Conservation (phyloP, 352 stramenopile genomes). For the Phytophthora boehmeriae region DNA sequence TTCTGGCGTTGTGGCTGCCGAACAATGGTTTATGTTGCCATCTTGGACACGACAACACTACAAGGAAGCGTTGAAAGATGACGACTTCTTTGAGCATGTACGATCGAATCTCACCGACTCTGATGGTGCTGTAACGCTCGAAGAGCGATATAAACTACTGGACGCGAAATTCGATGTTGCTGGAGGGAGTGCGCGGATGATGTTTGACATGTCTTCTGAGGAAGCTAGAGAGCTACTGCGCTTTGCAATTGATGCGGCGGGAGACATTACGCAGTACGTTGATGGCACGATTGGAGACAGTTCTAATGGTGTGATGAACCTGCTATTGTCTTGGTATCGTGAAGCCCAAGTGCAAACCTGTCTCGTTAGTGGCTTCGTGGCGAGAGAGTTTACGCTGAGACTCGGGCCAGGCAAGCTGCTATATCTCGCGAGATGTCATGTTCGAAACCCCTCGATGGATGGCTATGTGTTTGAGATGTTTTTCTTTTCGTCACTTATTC, state of each 20-base stretch:
- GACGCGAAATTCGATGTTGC: slow-evolving; percentile 12
- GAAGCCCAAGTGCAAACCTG: not conserved
- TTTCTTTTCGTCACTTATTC: slow-evolving; percentile 3
- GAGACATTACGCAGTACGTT: slow-evolving; percentile 2
- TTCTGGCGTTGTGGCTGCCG: too few species aligned
- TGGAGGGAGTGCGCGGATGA: slow-evolving; percentile 11
- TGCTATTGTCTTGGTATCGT: slow-evolving; percentile 19
- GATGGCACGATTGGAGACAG: not conserved
- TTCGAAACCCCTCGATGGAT: slow-evolving; percentile 1
- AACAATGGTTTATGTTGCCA: slow-evolving; percentile 8
- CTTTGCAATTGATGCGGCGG: slow-evolving; percentile 1
- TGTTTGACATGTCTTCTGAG: slow-evolving; percentile 4
- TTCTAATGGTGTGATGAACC: slow-evolving; percentile 3
- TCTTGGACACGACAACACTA: slow-evolving; percentile 15
- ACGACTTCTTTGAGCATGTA: slow-evolving; percentile 6
- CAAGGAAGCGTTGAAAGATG: slow-evolving; percentile 6
- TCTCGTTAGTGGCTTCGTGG: not conserved
- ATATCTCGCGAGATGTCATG: not conserved
- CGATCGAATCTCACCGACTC: slow-evolving; percentile 13
- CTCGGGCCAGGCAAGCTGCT: not conserved
- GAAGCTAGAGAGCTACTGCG: not conserved
- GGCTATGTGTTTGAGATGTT: slow-evolving; percentile 1
- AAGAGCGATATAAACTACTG: slow-evolving; percentile 16
- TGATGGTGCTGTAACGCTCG: not conserved
- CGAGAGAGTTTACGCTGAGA: not conserved